These are phyloP conservation scores for Colletotrichum limetticola DNA, from an alignment of 2,329 filamentous ascomycete species.

Conservation along the genomic window DNA sequence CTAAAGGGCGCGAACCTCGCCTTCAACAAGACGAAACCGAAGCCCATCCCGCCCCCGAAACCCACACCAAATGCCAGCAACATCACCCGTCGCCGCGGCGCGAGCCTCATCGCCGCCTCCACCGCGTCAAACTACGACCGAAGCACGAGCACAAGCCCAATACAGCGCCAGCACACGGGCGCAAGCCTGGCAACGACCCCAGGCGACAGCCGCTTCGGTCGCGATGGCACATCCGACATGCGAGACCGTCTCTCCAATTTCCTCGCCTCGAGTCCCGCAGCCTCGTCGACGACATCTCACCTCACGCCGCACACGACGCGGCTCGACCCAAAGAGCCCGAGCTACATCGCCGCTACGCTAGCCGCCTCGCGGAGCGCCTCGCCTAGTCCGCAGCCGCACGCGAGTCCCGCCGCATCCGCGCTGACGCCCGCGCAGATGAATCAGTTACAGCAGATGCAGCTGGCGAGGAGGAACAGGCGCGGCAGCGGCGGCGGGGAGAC, in stretches of 20 bases:
- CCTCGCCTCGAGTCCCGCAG: conserved; percentile 33
- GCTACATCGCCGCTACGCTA: conserved; percentile 69
- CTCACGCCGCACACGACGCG: conserved; percentile 34
- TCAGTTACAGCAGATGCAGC: conserved; percentile 27
- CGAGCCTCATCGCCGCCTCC: conserved; percentile 54
- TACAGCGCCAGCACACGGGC: conserved; percentile 51
- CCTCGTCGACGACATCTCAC: conserved; percentile 28
- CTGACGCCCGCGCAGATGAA: conserved; percentile 31
- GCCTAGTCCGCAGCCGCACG: conserved; percentile 31
- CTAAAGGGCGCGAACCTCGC: conserved; percentile 66
- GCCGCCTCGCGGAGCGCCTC: conserved; percentile 47
- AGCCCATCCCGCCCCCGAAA: conserved; percentile 31
- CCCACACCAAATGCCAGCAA: background rate
- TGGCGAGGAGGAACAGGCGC: conserved; percentile 39
- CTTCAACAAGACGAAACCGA: conserved; percentile 54
- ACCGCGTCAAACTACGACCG: conserved; percentile 48
- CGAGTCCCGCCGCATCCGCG: conserved; percentile 13
- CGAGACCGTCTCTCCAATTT: conserved; percentile 41
- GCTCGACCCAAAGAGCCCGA: conserved; percentile 62
- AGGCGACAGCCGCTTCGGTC: conserved; percentile 22
- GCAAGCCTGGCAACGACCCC: conserved; percentile 41
- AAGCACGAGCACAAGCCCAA: conserved; percentile 38
- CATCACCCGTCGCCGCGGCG: background rate
- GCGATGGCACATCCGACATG: conserved; percentile 32
- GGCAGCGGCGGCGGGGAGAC: conserved; percentile 41